phyloP scores from a whole-genome alignment of 2,329 filamentous ascomycete genomes.

The Xylaria sp. region DNA sequence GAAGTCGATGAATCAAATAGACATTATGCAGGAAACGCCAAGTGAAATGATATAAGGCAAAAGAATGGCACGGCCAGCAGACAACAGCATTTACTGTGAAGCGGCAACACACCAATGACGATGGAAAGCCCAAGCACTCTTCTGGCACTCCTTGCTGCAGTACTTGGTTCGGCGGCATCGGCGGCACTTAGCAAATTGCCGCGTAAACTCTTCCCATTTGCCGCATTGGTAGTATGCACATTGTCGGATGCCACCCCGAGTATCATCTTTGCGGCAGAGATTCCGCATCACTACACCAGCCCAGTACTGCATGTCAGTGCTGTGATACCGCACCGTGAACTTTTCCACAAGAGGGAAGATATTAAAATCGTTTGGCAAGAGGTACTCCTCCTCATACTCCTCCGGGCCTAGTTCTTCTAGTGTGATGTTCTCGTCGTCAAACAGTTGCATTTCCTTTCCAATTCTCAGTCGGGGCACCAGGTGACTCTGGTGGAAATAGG shows the following conservation, averaged over 20 bases:
- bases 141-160: conserved; percentile 99
- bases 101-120: conserved; percentile 95
- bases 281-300: conserved; percentile 99
- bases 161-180: conserved; percentile 97
- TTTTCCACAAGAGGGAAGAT: conserved; percentile 98
- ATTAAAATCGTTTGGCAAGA: conserved; percentile 94
- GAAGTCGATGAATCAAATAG: conserved; percentile 49
- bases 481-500: conserved; percentile 95
- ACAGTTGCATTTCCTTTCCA: conserved; percentile 80
- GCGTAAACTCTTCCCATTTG: conserved; percentile 96
- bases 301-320: conserved; percentile 99
- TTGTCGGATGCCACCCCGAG: conserved; percentile 90
- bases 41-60: conserved; percentile 44
- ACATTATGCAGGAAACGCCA: conserved; percentile 52
- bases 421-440: conserved; percentile 74
- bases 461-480: conserved; percentile 93
- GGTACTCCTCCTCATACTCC: conserved; percentile 84
- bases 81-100: conserved; percentile 56
- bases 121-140: conserved; percentile 98
- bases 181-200: conserved; percentile 97
- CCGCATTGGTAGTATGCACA: conserved; percentile 98
- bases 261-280: conserved; percentile 96
- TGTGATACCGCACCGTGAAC: conserved; percentile 95
- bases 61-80: conserved; percentile 32
- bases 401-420: conserved; percentile 56